These are phyloP conservation scores for Sugiyamaella xylanicola DNA, from an alignment of 1,139 yeast genomes.

Conservation along the genomic window DNA sequence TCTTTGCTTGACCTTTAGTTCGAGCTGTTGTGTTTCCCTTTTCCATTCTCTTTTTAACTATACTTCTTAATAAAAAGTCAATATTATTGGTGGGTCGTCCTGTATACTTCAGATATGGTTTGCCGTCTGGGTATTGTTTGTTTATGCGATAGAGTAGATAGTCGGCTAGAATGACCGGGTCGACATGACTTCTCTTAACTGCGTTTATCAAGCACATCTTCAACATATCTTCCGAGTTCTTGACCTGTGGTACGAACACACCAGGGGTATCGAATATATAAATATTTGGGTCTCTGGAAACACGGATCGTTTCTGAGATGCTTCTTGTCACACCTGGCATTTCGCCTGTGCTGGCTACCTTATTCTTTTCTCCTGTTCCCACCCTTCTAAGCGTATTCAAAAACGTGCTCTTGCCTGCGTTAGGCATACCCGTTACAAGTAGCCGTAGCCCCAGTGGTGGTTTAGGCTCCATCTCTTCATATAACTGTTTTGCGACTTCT, in stretches of 20 bases:
- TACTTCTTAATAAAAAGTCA: slow-evolving; percentile 57
- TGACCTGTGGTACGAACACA: slow-evolving; percentile 76
- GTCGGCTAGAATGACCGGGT: slow-evolving; percentile 86
- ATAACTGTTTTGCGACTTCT: slow-evolving; percentile 46
- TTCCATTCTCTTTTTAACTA: slow-evolving; percentile 45
- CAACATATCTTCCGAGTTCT: slow-evolving; percentile 69
- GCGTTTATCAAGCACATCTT: slow-evolving; percentile 76
- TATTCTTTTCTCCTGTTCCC: slow-evolving; percentile 51
- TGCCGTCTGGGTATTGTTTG: slow-evolving; percentile 40
- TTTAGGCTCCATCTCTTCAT: slow-evolving; percentile 46
- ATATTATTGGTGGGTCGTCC: slow-evolving; percentile 75
- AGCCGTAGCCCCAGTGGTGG: slow-evolving; percentile 83
- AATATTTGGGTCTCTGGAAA: slow-evolving; percentile 64
- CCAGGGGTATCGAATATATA: slow-evolving; percentile 92
- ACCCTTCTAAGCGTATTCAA: slow-evolving; percentile 71
- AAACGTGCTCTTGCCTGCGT: slow-evolving; percentile 94
- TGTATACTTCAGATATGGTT: slow-evolving; percentile 46
- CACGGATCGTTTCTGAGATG: slow-evolving; percentile 73
- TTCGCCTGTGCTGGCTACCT: slow-evolving; percentile 85
- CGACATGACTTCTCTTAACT: slow-evolving; percentile 68
- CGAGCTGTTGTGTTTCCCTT: slow-evolving; percentile 38
- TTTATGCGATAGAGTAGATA: slow-evolving; percentile 76
- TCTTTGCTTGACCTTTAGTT: slow-evolving; percentile 22
- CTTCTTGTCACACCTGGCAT: slow-evolving; percentile 88
- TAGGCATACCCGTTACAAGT: slow-evolving; percentile 92